Evolutionary conservation across 441 rosid genomes (phyloP).

Genomic region (Theobroma grandiflorum): DNA sequence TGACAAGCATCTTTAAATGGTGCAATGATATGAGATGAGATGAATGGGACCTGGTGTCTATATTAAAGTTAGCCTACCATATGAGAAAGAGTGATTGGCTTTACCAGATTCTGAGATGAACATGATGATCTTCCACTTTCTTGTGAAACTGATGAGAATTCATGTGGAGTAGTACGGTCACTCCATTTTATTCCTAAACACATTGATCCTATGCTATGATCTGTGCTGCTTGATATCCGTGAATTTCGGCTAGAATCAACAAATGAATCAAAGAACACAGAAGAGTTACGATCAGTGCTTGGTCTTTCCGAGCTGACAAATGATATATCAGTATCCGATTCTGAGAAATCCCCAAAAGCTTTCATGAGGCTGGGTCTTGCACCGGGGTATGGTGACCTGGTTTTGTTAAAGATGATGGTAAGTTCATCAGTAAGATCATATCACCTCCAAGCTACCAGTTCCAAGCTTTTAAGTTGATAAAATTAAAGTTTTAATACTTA

Average conservation of each 20-base stretch:
- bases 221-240: slow-evolving; percentile 63
- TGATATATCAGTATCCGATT: slow-evolving; percentile 79
- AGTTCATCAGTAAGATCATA: not conserved
- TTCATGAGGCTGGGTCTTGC: slow-evolving; percentile 40
- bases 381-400: slow-evolving; percentile 65
- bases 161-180: slow-evolving; percentile 51
- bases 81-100: not conserved
- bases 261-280: slow-evolving; percentile 49
- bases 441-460: not conserved
- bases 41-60: not conserved
- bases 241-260: slow-evolving; percentile 52
- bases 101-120: slow-evolving; percentile 70
- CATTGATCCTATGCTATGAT: slow-evolving; percentile 63
- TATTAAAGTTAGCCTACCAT: not conserved
- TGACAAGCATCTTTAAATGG: not conserved
- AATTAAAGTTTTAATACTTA: not conserved
- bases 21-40: not conserved
- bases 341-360: slow-evolving; percentile 57
- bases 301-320: slow-evolving; percentile 80
- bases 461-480: not conserved
- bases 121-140: slow-evolving; percentile 65
- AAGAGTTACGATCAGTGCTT: slow-evolving; percentile 68
- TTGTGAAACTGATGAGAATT: slow-evolving; percentile 61
- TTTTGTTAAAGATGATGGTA: not conserved
- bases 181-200: slow-evolving; percentile 56